phyloP scores from a whole-genome alignment of 345 rosid species.

The Ceriops tagal region DNA sequence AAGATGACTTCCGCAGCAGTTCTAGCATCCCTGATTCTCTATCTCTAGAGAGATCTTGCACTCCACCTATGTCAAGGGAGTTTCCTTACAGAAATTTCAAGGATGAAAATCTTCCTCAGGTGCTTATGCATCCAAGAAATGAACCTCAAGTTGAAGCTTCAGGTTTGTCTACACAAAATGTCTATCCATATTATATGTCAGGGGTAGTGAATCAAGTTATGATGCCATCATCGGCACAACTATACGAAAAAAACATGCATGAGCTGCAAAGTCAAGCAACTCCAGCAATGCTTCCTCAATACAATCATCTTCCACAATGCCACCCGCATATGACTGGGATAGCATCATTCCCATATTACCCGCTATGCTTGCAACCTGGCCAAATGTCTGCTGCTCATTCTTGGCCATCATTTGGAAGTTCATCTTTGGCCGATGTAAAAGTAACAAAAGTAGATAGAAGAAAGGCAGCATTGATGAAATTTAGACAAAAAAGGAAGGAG shows the following conservation, averaged over 20 bases:
- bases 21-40: conserved; percentile 49
- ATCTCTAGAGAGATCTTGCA: conserved; percentile 58
- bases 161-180: conserved; percentile 47
- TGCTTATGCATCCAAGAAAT: conserved; percentile 35
- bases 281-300: conserved; percentile 52
- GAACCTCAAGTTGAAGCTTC: conserved; percentile 46
- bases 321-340: conserved; percentile 54
- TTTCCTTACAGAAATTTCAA: conserved; percentile 40
- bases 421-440: conserved; percentile 51
- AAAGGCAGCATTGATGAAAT: conserved; percentile 86
- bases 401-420: conserved; percentile 62
- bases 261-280: conserved; percentile 47
- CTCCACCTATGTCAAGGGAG: conserved; percentile 55
- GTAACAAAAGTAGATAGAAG: conserved; percentile 67
- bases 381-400: conserved; percentile 56
- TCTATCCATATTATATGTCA: conserved; percentile 68
- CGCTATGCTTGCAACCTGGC: conserved; percentile 61
- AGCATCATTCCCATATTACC: conserved; percentile 71
- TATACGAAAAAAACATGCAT: conserved; percentile 49
- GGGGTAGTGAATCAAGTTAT: conserved; percentile 73
- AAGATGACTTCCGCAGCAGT: conserved; percentile 54
- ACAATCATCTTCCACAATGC: conserved; percentile 64
- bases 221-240: conserved; percentile 61
- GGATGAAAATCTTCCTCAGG: conserved; percentile 39
- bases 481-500: conserved; percentile 89